Conservation (phyloP, 305 asterid species). For the Fraxinus nigra region DNA sequence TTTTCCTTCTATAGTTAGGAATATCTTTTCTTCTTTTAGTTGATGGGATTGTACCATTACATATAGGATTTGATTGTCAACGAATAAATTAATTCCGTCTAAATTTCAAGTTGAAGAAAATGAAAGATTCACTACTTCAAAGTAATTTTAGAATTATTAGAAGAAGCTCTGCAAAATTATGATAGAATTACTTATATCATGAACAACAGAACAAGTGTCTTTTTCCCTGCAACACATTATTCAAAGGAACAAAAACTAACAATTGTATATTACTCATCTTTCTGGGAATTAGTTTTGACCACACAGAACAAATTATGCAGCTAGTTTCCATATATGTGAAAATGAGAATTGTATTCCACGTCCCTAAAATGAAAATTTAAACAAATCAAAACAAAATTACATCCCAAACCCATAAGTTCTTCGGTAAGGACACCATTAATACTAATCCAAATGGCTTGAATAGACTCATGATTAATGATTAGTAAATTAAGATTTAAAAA, state of each 20-base stretch:
- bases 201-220: neutral
- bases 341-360: neutral
- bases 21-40: neutral
- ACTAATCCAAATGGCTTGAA: neutral
- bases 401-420: neutral
- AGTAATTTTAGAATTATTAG: neutral
- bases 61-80: neutral
- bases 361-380: neutral
- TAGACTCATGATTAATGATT: neutral
- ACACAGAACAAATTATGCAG: neutral
- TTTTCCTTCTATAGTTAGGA: neutral
- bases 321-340: neutral
- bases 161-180: neutral
- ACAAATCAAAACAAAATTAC: neutral
- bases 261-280: neutral
- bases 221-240: neutral
- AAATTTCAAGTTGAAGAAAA: neutral
- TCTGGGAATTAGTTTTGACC: neutral
- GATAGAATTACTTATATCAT: neutral
- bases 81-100: neutral
- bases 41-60: neutral
- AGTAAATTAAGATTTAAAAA: neutral
- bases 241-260: neutral
- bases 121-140: neutral
- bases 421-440: neutral